Base-by-base conservation (phyloP, 2,329 filamentous ascomycete genomes). In the Cladosporium austrohemisphaericum region DNA sequence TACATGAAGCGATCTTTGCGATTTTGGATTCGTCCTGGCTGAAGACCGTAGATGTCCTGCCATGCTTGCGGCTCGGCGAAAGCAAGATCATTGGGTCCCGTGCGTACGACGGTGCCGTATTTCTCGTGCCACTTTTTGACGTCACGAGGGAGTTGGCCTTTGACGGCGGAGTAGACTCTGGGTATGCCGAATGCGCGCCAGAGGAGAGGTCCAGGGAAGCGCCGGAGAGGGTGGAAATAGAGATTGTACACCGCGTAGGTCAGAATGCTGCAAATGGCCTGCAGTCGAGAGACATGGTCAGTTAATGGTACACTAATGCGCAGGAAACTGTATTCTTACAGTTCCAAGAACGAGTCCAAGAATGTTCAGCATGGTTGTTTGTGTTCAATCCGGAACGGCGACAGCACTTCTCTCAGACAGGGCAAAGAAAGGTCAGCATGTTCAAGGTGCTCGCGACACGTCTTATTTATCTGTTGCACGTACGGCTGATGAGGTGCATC, bases 1-100 rank as follows among this genome's bases (percentile, higher is more conserved):
- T 46, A 46, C 6, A 11, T 13, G 23, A 37, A 72, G 60, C 58
- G 29, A 25, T 55, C 54, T 18, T 57, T 57, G n/a, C 41, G 53
- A 19, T 53, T 55, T 18, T 55, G 51, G 16, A 51, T 28, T 18
- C 38, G 20, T n/a, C 66, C 66, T 0, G 38, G 22, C 6, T 54
- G 55, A 41, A 60, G 56, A n/a, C 58, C 61, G 52, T 66, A 68
- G 18, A 74, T 71, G 23, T 74, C 70, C 55, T 68, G 66, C 69
- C 74, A 78, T 2, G 62, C 63, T 4, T 61, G 48, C 4, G 63
- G 52, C 23, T 67, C 60, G 26, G 62, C 67, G 54, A 72, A 77
- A 1, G 71, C 69, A 3, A 77, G 65, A 55, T 76, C 73, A 49
- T 74, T 66, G 1, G 75, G 74, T 3, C 67, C 68, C 31, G 76